Conservation (phyloP, 1,284 basidiomycete genomes). For the Pseudozyma pruni region DNA sequence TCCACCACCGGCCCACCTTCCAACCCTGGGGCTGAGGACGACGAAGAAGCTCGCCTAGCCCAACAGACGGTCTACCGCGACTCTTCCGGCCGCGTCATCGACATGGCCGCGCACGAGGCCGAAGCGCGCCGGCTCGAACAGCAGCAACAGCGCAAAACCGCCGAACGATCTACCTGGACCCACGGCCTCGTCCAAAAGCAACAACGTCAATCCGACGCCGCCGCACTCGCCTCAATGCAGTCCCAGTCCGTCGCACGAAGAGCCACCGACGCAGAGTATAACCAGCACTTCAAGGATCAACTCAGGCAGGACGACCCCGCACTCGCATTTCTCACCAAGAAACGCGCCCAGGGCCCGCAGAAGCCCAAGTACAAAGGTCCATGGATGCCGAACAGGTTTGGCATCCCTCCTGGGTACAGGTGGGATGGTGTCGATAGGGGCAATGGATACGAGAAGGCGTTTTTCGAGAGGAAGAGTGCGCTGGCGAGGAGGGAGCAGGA, state of each 20-base stretch:
- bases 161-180: conserved; percentile 93
- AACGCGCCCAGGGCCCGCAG: conserved; percentile 74
- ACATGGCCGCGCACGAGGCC: conserved; percentile 82
- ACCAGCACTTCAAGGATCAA: conserved; percentile 80
- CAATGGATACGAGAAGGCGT: conserved; percentile 93
- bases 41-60: conserved; percentile 66
- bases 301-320: conserved; percentile 95
- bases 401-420: conserved; percentile 90
- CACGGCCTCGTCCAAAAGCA: conserved; percentile 81
- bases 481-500: conserved; percentile 29
- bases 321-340: conserved; percentile 86
- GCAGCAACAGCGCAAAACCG: conserved; percentile 72
- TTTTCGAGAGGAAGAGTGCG: conserved; percentile 45
- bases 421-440: conserved; percentile 83
- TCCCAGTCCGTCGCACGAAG: conserved; percentile 10
- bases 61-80: conserved; percentile 96
- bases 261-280: conserved; percentile 86
- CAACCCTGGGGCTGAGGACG: conserved; percentile 67
- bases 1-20: not conserved
- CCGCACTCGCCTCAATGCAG: conserved; percentile 10
- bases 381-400: conserved; percentile 90
- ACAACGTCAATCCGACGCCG: conserved; percentile 72
- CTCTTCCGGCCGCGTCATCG: conserved; percentile 84
- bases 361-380: conserved; percentile 88
- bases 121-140: conserved; percentile 75